Conservation (phyloP, 192 early-diverging fungal genomes). For the Coemansia sp. region DNA sequence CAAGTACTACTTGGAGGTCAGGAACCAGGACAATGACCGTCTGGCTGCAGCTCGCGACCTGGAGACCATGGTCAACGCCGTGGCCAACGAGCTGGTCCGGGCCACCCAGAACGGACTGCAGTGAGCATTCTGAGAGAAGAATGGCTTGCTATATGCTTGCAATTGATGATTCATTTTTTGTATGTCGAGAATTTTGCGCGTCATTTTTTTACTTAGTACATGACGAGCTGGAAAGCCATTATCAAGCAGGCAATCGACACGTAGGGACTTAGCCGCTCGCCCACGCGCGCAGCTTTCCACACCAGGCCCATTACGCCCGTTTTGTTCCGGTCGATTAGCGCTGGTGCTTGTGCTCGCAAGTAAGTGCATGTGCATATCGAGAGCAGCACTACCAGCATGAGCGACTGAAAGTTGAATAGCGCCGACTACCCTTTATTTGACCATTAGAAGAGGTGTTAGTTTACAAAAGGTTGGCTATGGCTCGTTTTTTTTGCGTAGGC, state of each 20-base stretch:
- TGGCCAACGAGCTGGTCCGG: slow-evolving; percentile 47
- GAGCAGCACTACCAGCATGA: slow-evolving; percentile 87
- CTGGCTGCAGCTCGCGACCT: slow-evolving; percentile 51
- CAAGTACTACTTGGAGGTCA: slow-evolving; percentile 78
- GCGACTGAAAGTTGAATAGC: slow-evolving; percentile 93
- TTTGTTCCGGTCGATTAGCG: slow-evolving; percentile 84
- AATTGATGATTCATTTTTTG: background rate
- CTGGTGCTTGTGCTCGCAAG: slow-evolving; percentile 83
- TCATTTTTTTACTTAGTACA: slow-evolving; percentile 22
- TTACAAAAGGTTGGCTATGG: too few species aligned
- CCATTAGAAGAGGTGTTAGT: too few species aligned
- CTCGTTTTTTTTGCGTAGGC: too few species aligned
- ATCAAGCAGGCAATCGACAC: slow-evolving; percentile 85
- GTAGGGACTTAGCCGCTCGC: slow-evolving; percentile 92
- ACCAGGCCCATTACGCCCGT: slow-evolving; percentile 84
- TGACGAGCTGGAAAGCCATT: slow-evolving; percentile 75
- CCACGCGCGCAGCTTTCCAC: slow-evolving; percentile 94
- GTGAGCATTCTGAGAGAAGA: background rate
- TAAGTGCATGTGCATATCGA: slow-evolving; percentile 98
- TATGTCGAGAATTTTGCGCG: too few species aligned
- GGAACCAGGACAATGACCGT: slow-evolving; percentile 42
- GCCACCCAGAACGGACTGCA: slow-evolving; percentile 28
- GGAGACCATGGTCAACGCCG: slow-evolving; percentile 52
- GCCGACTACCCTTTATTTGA: slow-evolving; percentile 67
- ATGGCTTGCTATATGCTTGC: background rate